These are phyloP conservation scores for Quercus dentata DNA, from an alignment of 306 rosid species.

Conservation along the genomic window DNA sequence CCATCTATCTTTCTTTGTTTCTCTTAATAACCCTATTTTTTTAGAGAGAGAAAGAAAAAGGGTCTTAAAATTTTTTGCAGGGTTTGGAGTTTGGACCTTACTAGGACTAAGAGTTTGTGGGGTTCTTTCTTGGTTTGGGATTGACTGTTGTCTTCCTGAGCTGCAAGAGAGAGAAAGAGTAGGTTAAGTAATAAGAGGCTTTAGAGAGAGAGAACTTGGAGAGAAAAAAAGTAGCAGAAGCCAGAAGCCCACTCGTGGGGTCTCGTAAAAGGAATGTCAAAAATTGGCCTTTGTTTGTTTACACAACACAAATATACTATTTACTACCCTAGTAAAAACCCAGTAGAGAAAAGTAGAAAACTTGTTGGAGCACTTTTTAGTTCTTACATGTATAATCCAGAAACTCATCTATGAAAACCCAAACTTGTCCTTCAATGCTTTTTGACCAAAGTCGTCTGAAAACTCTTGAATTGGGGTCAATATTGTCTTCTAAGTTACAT, in stretches of 20 bases:
- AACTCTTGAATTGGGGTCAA: background rate
- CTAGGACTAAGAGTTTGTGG: conserved; percentile 42
- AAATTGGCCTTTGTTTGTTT: conserved; percentile 13
- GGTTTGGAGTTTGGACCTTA: conserved; percentile 30
- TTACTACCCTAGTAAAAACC: background rate
- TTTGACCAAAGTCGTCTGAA: background rate
- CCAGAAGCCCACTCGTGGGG: conserved; percentile 56
- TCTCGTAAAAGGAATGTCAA: conserved; percentile 42
- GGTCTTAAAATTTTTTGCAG: conserved; percentile 2
- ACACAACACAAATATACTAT: background rate
- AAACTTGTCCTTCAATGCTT: background rate
- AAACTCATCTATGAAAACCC: background rate
- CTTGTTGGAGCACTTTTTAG: too few species aligned
- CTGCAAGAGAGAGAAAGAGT: conserved; percentile 5
- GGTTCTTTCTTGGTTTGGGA: conserved; percentile 35
- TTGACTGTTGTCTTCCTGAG: conserved; percentile 45
- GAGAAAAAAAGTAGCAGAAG: background rate
- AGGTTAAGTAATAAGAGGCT: background rate
- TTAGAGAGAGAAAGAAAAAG: conserved; percentile 24
- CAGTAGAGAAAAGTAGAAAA: too few species aligned
- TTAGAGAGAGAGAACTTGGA: conserved; percentile 18
- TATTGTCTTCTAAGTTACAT: background rate
- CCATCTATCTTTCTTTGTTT: background rate
- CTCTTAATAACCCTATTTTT: background rate
- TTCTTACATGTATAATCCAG: background rate